Base-by-base conservation (phyloP, 2,329 filamentous ascomycete species). In the Pyricularia sp. region DNA sequence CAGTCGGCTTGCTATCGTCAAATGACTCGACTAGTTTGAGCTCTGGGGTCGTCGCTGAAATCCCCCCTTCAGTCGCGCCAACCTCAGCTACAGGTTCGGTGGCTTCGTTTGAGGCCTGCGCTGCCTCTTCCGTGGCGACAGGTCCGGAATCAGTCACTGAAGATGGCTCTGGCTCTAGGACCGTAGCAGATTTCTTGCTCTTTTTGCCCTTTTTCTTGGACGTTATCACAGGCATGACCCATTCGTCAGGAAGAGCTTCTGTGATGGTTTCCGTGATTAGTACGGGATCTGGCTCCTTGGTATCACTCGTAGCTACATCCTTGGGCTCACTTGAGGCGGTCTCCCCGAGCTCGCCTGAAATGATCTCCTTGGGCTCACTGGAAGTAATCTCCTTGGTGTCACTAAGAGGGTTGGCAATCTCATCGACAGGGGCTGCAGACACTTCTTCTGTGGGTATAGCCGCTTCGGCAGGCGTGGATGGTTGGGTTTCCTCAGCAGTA, bases 191-290 rank as follows among this genome's bases (percentile, higher is more conserved):
- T 23, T 55, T 68, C 23, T 63, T 65, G 17, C 42, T 20, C 61
- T 69, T 69, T 63, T 69, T 68, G 17, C 55, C 66, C 58, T 69
- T 69, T 61, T 64, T 69, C 33, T 64, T 61, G 2, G 66, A 23
- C 12, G 66, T 26, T n/a, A 31, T n/a, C 26, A 9, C 66, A n/a
- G 66, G 66, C 23, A 26, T 25, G 17, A 23, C 33, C 65, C 65
- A 66, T 26, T 66, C 65, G 17, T 66, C 58, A 61, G 58, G 58
- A 61, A 61, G 58, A 61, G 58, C 58, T 61, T 61, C 58, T 12
- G 25, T 26, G 23, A 61, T 61, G 9, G 58, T 61, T 26, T 61
- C 58, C 10, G 23, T 61, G 23, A 61, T 61, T 1, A 17, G n/a
- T 61, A 25, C 23, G 14, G 58, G 58, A 61, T 61, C 58, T 25